These are phyloP conservation scores for Skeletonema tropicum DNA, from an alignment of 108 stramenopile species.

Conservation along the genomic window DNA sequence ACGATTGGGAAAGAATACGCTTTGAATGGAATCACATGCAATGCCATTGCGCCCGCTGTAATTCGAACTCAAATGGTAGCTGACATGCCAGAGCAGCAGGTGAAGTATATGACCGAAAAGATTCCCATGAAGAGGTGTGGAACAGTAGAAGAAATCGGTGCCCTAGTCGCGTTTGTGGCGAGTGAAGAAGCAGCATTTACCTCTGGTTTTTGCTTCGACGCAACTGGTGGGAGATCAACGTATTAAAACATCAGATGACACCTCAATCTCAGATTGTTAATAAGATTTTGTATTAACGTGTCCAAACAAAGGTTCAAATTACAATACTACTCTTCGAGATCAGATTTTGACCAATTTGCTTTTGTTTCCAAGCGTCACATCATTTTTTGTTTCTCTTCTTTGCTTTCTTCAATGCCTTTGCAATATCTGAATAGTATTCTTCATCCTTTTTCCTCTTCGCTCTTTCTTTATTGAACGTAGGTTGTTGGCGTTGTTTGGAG, in stretches of 20 bases:
- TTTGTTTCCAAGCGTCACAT: too few relatives aligned
- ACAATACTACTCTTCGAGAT: too few relatives aligned
- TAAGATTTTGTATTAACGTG: background rate
- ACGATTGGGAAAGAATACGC: slow-evolving; percentile 81
- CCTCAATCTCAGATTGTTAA: background rate
- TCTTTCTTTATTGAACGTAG: background rate
- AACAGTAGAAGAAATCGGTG: slow-evolving; percentile 60
- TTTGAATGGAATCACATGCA: slow-evolving; percentile 70
- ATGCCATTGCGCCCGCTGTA: slow-evolving; percentile 74
- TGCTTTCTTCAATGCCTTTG: slow-evolving; percentile 2
- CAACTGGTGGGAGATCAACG: slow-evolving; percentile 59
- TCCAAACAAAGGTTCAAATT: background rate
- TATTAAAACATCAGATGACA: slow-evolving; percentile 28
- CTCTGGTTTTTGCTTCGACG: slow-evolving; percentile 68
- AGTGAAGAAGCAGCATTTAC: slow-evolving; percentile 62
- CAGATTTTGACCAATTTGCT: too few relatives aligned
- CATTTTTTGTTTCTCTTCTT: slow-evolving; percentile 2
- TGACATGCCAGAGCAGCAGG: slow-evolving; percentile 65
- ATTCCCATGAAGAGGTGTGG: slow-evolving; percentile 76
- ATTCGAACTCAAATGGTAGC: slow-evolving; percentile 75
- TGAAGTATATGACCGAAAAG: slow-evolving; percentile 77
- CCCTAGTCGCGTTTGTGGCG: slow-evolving; percentile 57
- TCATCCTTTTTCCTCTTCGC: background rate
- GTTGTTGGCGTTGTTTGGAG: background rate
- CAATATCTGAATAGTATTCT: slow-evolving; percentile 1